These are phyloP conservation scores for Candida ficus DNA, from an alignment of 805 yeast genomes.

Conservation along the genomic window DNA sequence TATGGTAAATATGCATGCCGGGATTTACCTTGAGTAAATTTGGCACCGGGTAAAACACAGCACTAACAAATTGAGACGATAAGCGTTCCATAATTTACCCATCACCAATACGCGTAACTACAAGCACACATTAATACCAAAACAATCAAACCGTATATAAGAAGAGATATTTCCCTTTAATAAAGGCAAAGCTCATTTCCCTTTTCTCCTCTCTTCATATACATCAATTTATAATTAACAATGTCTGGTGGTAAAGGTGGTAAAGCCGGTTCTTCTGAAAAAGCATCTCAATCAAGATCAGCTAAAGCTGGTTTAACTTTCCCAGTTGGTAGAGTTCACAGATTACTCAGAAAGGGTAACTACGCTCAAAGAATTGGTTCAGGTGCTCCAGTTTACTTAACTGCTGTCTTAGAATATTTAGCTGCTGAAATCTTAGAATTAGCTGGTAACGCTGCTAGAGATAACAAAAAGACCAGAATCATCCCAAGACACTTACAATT, in stretches of 20 bases:
- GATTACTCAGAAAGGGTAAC: slow-evolving; percentile 94
- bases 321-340: slow-evolving; percentile 99
- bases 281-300: slow-evolving; percentile 97
- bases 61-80: not conserved
- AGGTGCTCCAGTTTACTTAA: slow-evolving; percentile 97
- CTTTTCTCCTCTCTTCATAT: slow-evolving; percentile 3
- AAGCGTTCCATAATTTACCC: too few relatives aligned
- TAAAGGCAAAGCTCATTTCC: too few relatives aligned
- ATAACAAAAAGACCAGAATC: slow-evolving; percentile 90
- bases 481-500: slow-evolving; percentile 96
- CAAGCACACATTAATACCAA: too few relatives aligned
- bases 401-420: slow-evolving; percentile 94
- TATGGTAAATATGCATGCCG: not conserved
- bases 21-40: not conserved
- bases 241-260: slow-evolving; percentile 79
- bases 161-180: not conserved
- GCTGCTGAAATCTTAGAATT: slow-evolving; percentile 97
- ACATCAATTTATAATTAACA: slow-evolving; percentile 13
- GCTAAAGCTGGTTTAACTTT: slow-evolving; percentile 97
- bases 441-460: slow-evolving; percentile 98
- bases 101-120: too few relatives aligned
- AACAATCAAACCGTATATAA: slow-evolving; percentile 6
- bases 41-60: too few relatives aligned
- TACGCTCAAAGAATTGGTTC: slow-evolving; percentile 99
- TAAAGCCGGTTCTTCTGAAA: slow-evolving; percentile 91